Percentiles rank a stretch among this genome's conserved stretches.
Evolutionary conservation across 2,329 filamentous ascomycete species (phyloP).

Genomic region (Colletotrichum truncatum): DNA sequence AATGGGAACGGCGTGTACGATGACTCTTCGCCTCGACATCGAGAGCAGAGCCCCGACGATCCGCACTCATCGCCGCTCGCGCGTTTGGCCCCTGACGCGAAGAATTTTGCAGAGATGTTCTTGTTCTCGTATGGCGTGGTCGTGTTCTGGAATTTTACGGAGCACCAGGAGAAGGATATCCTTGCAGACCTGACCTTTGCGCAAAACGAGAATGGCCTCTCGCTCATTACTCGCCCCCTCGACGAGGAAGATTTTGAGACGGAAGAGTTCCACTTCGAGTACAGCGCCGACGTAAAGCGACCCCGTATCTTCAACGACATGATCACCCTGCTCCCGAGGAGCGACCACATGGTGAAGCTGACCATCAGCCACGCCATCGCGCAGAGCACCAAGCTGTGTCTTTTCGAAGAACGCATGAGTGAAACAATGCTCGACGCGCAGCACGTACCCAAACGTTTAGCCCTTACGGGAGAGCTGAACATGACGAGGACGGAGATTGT

Average conservation of each 20-base stretch:
- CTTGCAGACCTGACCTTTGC: conserved; percentile 94
- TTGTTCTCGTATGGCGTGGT: conserved; percentile 97
- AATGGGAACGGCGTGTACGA: conserved; percentile 37
- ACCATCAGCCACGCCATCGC: conserved; percentile 98
- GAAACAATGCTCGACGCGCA: conserved; percentile 94
- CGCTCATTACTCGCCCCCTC: conserved; percentile 81
- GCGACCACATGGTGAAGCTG: conserved; percentile 98
- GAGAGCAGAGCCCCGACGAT: conserved; percentile 43
- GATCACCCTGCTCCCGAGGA: conserved; percentile 91
- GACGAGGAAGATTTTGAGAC: conserved; percentile 94
- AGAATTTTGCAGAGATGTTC: conserved; percentile 93
- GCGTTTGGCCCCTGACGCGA: conserved; percentile 74
- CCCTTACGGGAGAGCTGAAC: conserved; percentile 87
- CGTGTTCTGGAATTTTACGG: conserved; percentile 99
- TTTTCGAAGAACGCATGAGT: conserved; percentile 96
- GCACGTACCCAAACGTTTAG: conserved; percentile 88
- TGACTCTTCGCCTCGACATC: conserved; percentile 36
- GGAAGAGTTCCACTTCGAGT: conserved; percentile 98
- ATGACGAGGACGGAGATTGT: conserved; percentile 94
- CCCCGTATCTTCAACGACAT: conserved; percentile 98
- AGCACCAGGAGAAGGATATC: conserved; percentile 95
- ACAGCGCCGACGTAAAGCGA: conserved; percentile 84
- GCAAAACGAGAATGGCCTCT: conserved; percentile 68
- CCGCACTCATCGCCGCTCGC: conserved; percentile 61
- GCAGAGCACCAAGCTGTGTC: conserved; percentile 94